Evolutionary conservation across 163 green algal species (phyloP), one percentile per base, ranked within the genome.

Genomic region (Prototheca wickerhamii): DNA sequence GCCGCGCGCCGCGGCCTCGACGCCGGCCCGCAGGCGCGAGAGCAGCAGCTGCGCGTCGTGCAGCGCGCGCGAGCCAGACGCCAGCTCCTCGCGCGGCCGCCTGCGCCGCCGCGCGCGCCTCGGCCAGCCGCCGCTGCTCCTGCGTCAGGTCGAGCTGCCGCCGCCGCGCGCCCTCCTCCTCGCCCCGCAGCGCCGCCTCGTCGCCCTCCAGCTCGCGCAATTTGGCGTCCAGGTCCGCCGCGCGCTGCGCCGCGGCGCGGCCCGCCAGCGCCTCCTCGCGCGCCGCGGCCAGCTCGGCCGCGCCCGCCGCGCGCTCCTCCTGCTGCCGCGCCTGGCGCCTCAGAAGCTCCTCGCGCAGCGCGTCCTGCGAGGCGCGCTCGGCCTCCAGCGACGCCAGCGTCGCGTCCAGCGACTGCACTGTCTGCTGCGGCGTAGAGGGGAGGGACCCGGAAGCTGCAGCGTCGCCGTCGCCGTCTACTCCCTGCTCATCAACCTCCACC

Each of bases 351-450:
- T 80, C 70, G 0, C 60, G 63, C 15, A 51, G 31, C n/a, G 53
- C 49, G 68, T 88, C 78, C 32, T 65, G 40, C 31, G 20, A 25
- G 32, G 60, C 58, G 23, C 72, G 71, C 46, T 70, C 42, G 18
- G 28, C 25, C 54, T 90, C 83, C 64, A 79, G 35, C 17, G 26
- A 57, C 51, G 80, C 80, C 61, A 90, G n/a, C n/a, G n/a, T n/a
- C n/a, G n/a, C n/a, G n/a, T n/a, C n/a, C n/a, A n/a, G n/a, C n/a
- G n/a, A n/a, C n/a, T n/a, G n/a, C n/a, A n/a, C n/a, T n/a, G n/a
- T n/a, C n/a, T n/a, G n/a, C n/a, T n/a, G n/a, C n/a, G n/a, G n/a
- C n/a, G n/a, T n/a, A n/a, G n/a, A n/a, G n/a, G n/a, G n/a, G n/a
- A n/a, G n/a, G n/a, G n/a, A n/a, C n/a, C n/a, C n/a, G n/a, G n/a